Conservation (phyloP, 2,329 filamentous ascomycete genomes). For the Aphanocladium album region DNA sequence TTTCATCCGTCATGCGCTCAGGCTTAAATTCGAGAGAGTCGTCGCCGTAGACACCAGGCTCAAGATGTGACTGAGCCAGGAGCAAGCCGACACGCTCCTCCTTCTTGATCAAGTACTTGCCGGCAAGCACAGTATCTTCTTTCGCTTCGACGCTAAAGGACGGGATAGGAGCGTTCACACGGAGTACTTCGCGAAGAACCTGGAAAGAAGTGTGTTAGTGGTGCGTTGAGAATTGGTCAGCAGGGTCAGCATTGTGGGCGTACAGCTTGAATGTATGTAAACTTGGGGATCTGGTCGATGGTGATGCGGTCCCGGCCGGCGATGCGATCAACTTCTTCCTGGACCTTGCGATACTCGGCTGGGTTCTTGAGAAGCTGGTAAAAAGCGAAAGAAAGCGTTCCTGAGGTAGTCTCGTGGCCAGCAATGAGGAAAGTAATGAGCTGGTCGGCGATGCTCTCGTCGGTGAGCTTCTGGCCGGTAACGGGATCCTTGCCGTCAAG, state of each 20-base stretch:
- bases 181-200: conserved; percentile 60
- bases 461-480: conserved; percentile 60
- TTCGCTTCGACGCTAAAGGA: conserved; percentile 50
- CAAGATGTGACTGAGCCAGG: conserved; percentile 52
- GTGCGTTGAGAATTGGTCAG: not conserved
- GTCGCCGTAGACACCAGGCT: conserved; percentile 59
- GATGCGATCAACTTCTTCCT: conserved; percentile 63
- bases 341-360: conserved; percentile 52
- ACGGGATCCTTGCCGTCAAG: conserved; percentile 61
- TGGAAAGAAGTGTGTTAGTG: conserved; percentile 12
- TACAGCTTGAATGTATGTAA: conserved; percentile 61
- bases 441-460: conserved; percentile 61
- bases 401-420: conserved; percentile 67
- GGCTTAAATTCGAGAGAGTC: conserved; percentile 63
- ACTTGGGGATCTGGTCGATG: conserved; percentile 56
- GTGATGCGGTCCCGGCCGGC: conserved; percentile 53
- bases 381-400: conserved; percentile 59
- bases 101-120: conserved; percentile 55
- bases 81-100: conserved; percentile 46
- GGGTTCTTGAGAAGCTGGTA: conserved; percentile 63
- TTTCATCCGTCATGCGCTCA: conserved; percentile 66
- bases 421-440: conserved; percentile 69
- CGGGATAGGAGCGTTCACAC: conserved; percentile 57
- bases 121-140: conserved; percentile 50
- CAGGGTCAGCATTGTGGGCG: conserved; percentile 14